Percentiles rank a stretch among this genome's conserved stretches.
phyloP scores from a whole-genome alignment of 495 filamentous ascomycete genomes.

The Aspergillus avenaceus region DNA sequence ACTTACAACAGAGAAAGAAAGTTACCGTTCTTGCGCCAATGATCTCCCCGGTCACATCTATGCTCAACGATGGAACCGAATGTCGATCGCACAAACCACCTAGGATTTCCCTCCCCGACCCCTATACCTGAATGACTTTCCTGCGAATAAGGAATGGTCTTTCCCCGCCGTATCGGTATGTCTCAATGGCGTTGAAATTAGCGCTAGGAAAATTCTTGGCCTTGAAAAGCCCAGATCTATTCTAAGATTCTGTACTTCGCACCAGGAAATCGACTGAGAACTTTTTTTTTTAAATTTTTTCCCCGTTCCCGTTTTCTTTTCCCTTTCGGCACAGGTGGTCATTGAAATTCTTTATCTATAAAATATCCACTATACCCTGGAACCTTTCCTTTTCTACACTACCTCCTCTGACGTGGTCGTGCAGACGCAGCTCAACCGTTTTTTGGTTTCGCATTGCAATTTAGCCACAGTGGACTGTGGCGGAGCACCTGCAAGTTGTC shows the following conservation, averaged over 20 bases:
- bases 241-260: slow-evolving; percentile 2
- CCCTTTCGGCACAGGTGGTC: slow-evolving; percentile 11
- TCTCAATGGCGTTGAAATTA: slow-evolving; percentile 13
- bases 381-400: slow-evolving; percentile 5
- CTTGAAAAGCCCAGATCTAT: slow-evolving; percentile 27
- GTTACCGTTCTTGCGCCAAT: slow-evolving; percentile 26
- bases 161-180: slow-evolving; percentile 10
- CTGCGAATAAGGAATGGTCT: slow-evolving; percentile 17
- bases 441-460: slow-evolving; percentile 10
- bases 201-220: slow-evolving; percentile 17
- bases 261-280: neutral
- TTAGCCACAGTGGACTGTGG: slow-evolving; percentile 36
- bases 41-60: slow-evolving; percentile 16
- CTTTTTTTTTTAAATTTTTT: slow-evolving; percentile 6
- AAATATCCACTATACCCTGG: no score
- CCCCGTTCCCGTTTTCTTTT: slow-evolving; percentile 12
- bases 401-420: slow-evolving; percentile 28
- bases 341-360: slow-evolving; percentile 12
- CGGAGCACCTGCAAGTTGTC: slow-evolving; percentile 37
- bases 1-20: slow-evolving; percentile 11
- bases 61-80: slow-evolving; percentile 20
- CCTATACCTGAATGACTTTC: slow-evolving; percentile 18
- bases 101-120: slow-evolving; percentile 22
- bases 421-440: slow-evolving; percentile 20
- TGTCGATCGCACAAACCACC: slow-evolving; percentile 27